These are phyloP conservation scores for Moesziomyces sp. DNA, from an alignment of 1,284 basidiomycete species.

Conservation along the genomic window DNA sequence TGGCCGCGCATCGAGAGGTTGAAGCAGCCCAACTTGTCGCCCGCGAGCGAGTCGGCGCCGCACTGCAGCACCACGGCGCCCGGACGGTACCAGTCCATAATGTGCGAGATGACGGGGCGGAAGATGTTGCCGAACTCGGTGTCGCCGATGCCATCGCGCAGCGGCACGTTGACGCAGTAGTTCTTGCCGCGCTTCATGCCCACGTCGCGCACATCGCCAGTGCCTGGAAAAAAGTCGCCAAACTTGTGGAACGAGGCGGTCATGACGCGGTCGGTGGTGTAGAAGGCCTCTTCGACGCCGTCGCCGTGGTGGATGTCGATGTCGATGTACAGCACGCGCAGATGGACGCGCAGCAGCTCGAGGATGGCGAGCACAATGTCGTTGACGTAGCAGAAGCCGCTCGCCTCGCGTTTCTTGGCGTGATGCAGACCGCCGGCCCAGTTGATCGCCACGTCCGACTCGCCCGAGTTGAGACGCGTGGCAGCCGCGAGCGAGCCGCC, in stretches of 20 bases:
- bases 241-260: constrained; percentile 92
- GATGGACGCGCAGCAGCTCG: constrained; percentile 71
- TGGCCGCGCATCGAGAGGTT: constrained; percentile 94
- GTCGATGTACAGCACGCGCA: constrained; percentile 95
- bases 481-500: constrained; percentile 86
- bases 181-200: constrained; percentile 87
- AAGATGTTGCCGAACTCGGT: constrained; percentile 76
- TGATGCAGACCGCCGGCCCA: constrained; percentile 98
- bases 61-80: constrained; percentile 93
- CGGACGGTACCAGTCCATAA: constrained; percentile 89
- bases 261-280: constrained; percentile 96
- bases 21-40: constrained; percentile 95
- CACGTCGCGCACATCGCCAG: constrained; percentile 76
- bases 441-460: constrained; percentile 92
- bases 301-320: constrained; percentile 99
- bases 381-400: constrained; percentile 97
- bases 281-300: constrained; percentile 98
- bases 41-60: constrained; percentile 92
- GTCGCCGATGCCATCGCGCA: constrained; percentile 93
- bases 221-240: constrained; percentile 97
- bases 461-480: constrained; percentile 80
- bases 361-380: constrained; percentile 71
- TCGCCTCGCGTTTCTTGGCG: constrained; percentile 95
- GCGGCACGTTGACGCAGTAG: constrained; percentile 91
- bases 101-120: constrained; percentile 76